Percentiles rank a stretch among this genome's conserved stretches.
phyloP scores from a whole-genome alignment of 179 eudicot species.

The Beta macrorhiza region DNA sequence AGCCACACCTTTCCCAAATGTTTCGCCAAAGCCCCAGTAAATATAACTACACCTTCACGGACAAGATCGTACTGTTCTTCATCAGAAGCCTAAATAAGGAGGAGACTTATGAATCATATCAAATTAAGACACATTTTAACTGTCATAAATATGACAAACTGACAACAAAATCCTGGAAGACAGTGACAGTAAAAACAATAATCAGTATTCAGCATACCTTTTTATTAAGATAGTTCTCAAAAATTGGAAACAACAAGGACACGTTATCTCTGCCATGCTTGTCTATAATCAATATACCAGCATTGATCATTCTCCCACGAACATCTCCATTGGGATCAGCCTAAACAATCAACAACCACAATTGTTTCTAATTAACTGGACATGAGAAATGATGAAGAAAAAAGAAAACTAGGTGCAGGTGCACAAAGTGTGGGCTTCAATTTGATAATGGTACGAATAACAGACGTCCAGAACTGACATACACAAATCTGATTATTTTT shows the following conservation, averaged over 20 bases:
- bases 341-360: constrained; percentile 43
- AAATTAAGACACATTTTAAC: neutral
- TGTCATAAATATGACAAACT: neutral
- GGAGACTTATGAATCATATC: neutral
- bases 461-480: neutral
- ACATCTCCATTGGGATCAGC: constrained; percentile 94
- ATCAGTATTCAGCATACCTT: constrained; percentile 47
- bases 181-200: neutral
- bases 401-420: neutral
- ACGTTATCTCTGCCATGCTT: constrained; percentile 93
- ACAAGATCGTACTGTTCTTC: constrained; percentile 94
- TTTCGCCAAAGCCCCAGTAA: constrained; percentile 95
- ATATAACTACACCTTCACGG: constrained; percentile 99
- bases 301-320: constrained; percentile 98
- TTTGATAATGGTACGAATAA: neutral
- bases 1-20: constrained; percentile 74
- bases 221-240: constrained; percentile 94
- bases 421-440: neutral
- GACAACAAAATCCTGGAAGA: neutral
- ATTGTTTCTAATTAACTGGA: neutral
- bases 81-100: constrained; percentile 64
- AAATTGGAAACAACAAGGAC: constrained; percentile 83
- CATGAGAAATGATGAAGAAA: neutral
- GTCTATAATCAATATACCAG: constrained; percentile 91
- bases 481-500: neutral